These are phyloP conservation scores for Ophiostoma piceae DNA, from an alignment of 2,329 filamentous ascomycete genomes.

Conservation along the genomic window DNA sequence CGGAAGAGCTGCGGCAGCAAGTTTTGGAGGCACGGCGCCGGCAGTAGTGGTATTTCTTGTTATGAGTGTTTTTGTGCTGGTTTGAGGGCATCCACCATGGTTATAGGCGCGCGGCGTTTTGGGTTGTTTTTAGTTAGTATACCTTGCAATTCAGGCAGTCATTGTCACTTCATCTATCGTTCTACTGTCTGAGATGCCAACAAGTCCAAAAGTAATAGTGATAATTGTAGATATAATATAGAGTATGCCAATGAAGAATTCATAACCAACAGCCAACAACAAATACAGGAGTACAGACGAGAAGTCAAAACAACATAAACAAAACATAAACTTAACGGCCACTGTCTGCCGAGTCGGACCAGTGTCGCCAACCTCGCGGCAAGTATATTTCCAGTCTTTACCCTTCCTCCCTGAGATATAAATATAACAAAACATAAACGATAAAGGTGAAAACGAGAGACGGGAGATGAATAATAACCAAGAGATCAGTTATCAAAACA, in stretches of 20 bases:
- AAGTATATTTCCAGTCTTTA: conserved; percentile 11
- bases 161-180: neutral
- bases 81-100: neutral
- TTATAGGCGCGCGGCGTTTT: conserved; percentile 11
- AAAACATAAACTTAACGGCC: neutral
- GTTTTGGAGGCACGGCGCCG: conserved; percentile 59
- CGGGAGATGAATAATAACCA: neutral
- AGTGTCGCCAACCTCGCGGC: conserved; percentile 2
- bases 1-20: conserved; percentile 63
- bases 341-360: neutral
- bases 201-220: neutral
- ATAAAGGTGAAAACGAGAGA: neutral
- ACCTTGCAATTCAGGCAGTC: neutral
- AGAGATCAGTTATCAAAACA: neutral
- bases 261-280: neutral
- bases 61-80: neutral
- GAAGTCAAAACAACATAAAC: neutral
- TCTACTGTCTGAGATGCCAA: neutral
- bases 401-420: neutral
- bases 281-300: neutral
- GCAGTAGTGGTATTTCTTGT: conserved; percentile 28
- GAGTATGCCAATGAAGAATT: neutral
- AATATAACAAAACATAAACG: neutral
- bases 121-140: neutral
- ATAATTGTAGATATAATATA: conserved; percentile 2